Evolutionary conservation across 805 yeast genomes (phyloP), one percentile per base, ranked within the genome.

Genomic region (Candida silvicultrix): DNA sequence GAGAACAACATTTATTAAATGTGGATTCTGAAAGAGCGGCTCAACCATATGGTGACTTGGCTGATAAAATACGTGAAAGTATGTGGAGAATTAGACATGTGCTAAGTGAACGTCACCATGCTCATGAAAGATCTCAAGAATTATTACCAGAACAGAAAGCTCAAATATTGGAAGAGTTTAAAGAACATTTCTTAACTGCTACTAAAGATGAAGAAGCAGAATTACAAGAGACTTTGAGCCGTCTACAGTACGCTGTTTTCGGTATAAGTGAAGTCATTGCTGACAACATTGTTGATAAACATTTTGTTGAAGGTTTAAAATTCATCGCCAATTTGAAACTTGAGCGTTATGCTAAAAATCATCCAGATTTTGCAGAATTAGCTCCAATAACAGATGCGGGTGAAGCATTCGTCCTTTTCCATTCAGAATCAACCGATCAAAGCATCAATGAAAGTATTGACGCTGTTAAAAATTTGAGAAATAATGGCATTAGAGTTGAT

Each of bases 11-110:
- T 51, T 71, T 87, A 53, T 74, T 76, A 47, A 73, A 61, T 32
- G 68, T 69, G 23, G 69, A 68, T 20, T 62, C 66, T n/a, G 66
- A 64, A n/a, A 69, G 63, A 47, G 65, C 66, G 21, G 72, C 67
- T 32, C 64, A 72, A 38, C 56, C 56, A 36, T 58, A 57, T 45
- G 34, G 52, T 39, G 50, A 45, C 14, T 42, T 41, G n/a, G 51
- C 57, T 31, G 75, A 72, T 11, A 67, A 68, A 45, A 69, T 85
- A 38, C 71, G 80, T 53, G 69, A 72, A 31, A 76, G 89, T 1
- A 81, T 85, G 89, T 73, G 81, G 80, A 75, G 87, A 55, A 87
- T 92, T 57, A 84, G 88, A 62, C 92, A 85, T 62, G 96, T 88
- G 4, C 71, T 92, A 40, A 79, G 88, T 53, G 99, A 92, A 66